A percentile compares a stretch with the other conserved stretches of the same genome.
Conservation (phyloP, 306 rosid species). For the Styphnolobium japonicum region DNA sequence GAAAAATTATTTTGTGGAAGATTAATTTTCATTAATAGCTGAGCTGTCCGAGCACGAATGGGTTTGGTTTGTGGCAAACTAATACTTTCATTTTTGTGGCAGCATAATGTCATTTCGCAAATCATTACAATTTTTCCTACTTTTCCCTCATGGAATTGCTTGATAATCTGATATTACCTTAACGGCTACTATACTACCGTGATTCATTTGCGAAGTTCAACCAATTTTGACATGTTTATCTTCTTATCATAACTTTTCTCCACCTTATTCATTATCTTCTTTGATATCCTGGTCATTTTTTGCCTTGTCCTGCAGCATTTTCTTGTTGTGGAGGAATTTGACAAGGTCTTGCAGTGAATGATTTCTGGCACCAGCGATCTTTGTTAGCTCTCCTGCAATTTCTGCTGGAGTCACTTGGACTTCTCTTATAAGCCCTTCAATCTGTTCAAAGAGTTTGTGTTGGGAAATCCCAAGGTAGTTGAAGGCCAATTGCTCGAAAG, state of each 20-base stretch:
- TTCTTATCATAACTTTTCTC: background rate
- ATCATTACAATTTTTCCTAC: too few species aligned
- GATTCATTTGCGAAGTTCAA: too few species aligned
- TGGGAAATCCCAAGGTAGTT: constrained; percentile 26
- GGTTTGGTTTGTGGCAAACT: too few species aligned
- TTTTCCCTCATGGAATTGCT: too few species aligned
- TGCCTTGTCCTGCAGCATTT: background rate
- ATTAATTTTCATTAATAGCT: too few species aligned
- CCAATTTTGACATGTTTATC: background rate
- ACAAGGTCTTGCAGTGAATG: constrained; percentile 31
- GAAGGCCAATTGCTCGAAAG: constrained; percentile 13
- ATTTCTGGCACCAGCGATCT: background rate
- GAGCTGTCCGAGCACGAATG: too few species aligned
- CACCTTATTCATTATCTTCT: background rate
- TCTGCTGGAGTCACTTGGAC: constrained; percentile 54
- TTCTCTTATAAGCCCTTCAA: constrained; percentile 37
- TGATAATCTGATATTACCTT: too few species aligned
- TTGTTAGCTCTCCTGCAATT: constrained; percentile 45
- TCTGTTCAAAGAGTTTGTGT: constrained; percentile 37
- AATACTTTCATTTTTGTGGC: too few species aligned
- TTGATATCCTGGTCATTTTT: background rate
- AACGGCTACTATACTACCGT: too few species aligned
- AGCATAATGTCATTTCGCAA: too few species aligned
- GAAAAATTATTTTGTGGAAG: too few species aligned
- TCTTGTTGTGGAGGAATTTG: constrained; percentile 4